phyloP scores from a whole-genome alignment of 208 protist genomes.

The Phytomonas francai region DNA sequence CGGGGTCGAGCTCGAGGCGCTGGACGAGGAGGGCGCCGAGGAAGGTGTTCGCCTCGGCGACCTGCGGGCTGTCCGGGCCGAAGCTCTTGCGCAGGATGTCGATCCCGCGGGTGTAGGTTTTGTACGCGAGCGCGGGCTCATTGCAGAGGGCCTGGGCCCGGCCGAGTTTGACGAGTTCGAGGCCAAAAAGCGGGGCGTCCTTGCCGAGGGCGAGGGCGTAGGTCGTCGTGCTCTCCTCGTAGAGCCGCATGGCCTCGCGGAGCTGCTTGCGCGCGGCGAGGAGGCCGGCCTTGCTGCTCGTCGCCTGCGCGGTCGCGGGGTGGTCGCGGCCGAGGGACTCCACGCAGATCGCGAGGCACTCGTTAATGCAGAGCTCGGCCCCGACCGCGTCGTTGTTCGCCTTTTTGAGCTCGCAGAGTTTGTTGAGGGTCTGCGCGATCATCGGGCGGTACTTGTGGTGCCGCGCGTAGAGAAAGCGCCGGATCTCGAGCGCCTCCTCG shows the following conservation, averaged over 20 bases:
- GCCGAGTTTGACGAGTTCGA: conserved; percentile 76
- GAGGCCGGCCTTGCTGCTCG: conserved; percentile 76
- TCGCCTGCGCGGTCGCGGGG: conserved; percentile 77
- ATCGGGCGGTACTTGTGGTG: conserved; percentile 81
- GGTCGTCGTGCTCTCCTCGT: conserved; percentile 69
- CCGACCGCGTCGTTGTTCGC: conserved; percentile 65
- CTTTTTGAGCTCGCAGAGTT: conserved; percentile 82
- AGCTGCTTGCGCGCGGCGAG: conserved; percentile 73
- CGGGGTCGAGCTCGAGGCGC: conserved; percentile 52
- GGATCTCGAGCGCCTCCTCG: conserved; percentile 83
- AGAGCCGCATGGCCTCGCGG: conserved; percentile 67
- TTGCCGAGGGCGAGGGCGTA: conserved; percentile 74
- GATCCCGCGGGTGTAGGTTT: conserved; percentile 56
- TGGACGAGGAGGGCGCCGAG: conserved; percentile 62
- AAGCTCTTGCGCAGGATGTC: conserved; percentile 55
- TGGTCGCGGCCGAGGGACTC: conserved; percentile 75
- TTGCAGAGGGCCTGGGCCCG: conserved; percentile 78
- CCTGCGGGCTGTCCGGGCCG: conserved; percentile 51
- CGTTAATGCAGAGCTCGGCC: conserved; percentile 83
- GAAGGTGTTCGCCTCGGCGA: conserved; percentile 76
- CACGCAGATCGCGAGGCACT: conserved; percentile 79
- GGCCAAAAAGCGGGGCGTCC: conserved; percentile 59
- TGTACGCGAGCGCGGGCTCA: conserved; percentile 53
- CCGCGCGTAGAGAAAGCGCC: conserved; percentile 70
- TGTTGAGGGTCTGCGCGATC: conserved; percentile 88